Conservation (phyloP, 306 rosid genomes). For the Cicer cuneatum region DNA sequence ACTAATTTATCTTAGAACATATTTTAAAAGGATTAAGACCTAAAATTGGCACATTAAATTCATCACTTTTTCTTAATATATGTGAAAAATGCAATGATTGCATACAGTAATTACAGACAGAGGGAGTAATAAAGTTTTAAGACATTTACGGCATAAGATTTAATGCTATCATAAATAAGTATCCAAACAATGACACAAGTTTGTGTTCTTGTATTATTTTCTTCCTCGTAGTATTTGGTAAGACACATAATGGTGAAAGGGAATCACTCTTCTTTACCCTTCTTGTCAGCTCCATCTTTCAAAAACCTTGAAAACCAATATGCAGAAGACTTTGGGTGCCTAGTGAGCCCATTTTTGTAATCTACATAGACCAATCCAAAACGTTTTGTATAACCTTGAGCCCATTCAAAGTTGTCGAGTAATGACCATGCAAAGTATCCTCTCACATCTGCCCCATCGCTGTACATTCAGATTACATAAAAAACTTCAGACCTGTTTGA, state of each 20-base stretch:
- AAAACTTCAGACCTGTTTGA: slow-evolving; percentile 2
- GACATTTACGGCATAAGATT: not conserved
- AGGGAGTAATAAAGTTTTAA: not conserved
- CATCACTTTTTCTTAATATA: too few relatives aligned
- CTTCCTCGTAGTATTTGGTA: not conserved
- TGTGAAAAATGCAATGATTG: too few relatives aligned
- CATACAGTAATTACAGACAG: too few relatives aligned
- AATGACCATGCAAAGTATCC: slow-evolving; percentile 97
- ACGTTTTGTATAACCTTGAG: slow-evolving; percentile 90
- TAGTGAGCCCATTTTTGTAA: slow-evolving; percentile 74
- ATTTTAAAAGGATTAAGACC: too few relatives aligned
- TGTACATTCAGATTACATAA: slow-evolving; percentile 46
- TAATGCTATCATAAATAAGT: not conserved
- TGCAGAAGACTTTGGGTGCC: slow-evolving; percentile 96
- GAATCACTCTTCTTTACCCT: slow-evolving; percentile 61
- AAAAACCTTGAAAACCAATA: slow-evolving; percentile 86
- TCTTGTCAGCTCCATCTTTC: slow-evolving; percentile 58
- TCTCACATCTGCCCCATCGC: slow-evolving; percentile 87
- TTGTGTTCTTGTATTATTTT: not conserved
- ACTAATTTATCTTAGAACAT: too few relatives aligned
- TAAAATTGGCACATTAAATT: too few relatives aligned
- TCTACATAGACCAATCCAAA: slow-evolving; percentile 87
- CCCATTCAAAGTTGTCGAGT: slow-evolving; percentile 96
- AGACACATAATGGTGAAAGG: not conserved
- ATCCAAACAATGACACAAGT: slow-evolving; percentile 30